Evolutionary conservation across 495 filamentous ascomycete genomes (phyloP), one percentile per base, ranked within the genome.

Genomic region (Neurospora tetraspora): DNA sequence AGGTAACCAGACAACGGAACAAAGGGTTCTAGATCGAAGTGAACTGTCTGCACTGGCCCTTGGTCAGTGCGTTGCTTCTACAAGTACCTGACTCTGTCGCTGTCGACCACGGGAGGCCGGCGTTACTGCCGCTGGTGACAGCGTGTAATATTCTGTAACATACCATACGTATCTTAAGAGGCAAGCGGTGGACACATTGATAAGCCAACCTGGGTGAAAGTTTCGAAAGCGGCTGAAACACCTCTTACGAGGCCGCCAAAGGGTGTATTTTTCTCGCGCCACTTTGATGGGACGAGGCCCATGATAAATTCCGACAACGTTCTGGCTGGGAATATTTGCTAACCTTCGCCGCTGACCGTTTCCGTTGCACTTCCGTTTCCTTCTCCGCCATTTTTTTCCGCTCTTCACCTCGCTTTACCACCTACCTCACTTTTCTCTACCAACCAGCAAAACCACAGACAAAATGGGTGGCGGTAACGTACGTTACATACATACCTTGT

Each of bases 381-480:
- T 12, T 34, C 53, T 18, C 53, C 53, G 53, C 53, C 53, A 34
- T 34, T 34, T 61, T 61, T 61, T 59, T 59, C 5, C 53, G 53
- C 27, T 34, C 27, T 65, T 16, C 53, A 65, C 53, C 53, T 65
- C 53, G 12, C 53, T 18, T 36, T 65, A 65, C 53, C 27, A 65
- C 27, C 42, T 45, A 42, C 42, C 53, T 31, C 12, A 34, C 8
- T 34, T 23, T 47, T 69, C 16, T 36, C 68, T 42, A 23, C 38
- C 39, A 69, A 73, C 70, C 27, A 70, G 18, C 8, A 40, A 40
- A 71, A 47, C 23, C 4, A 73, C 47, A 61, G 38, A 27, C 75
- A 84, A 77, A 75, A 87, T 87, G 85, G 85, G 86, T 73, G 80
- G 80, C 42, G 80, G 80, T 73, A 88, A 88, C 84, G 86, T 87